phyloP scores from a whole-genome alignment of 108 stramenopile genomes.

The Seminavis robusta region DNA sequence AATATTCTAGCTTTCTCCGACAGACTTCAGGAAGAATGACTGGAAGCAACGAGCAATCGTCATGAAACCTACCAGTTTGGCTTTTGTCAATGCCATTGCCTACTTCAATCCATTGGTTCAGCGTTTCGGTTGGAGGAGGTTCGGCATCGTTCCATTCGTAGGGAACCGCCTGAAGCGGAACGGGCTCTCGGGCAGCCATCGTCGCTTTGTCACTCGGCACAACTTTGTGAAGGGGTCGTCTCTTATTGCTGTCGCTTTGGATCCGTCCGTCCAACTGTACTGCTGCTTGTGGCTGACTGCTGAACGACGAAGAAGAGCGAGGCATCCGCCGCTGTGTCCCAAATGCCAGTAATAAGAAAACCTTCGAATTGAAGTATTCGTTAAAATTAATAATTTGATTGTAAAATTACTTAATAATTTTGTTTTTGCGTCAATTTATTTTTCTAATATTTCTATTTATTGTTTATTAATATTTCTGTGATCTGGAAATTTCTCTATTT shows the following conservation, averaged over 20 bases:
- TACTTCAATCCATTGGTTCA: conserved; percentile 70
- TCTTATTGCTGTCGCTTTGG: not conserved
- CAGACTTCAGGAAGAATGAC: conserved; percentile 1
- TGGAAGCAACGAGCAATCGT: not conserved
- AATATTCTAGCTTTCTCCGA: not conserved
- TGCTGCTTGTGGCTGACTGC: not conserved
- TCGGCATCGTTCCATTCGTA: conserved; percentile 15
- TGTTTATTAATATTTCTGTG: too few species aligned
- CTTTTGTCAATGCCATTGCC: conserved; percentile 61
- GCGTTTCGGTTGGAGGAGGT: conserved; percentile 24
- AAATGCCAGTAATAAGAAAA: too few species aligned
- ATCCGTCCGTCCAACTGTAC: not conserved
- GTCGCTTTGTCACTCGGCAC: not conserved
- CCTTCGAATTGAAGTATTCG: too few species aligned
- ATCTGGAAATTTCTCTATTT: too few species aligned
- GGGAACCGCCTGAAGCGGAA: conserved; percentile 14
- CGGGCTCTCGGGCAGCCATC: conserved; percentile 11
- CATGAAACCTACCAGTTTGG: conserved; percentile 58
- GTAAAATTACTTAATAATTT: too few species aligned
- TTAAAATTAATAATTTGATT: too few species aligned
- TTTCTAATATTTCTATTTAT: too few species aligned
- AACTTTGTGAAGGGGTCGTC: not conserved
- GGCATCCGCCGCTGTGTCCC: too few species aligned
- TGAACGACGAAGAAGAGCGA: not conserved
- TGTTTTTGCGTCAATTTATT: too few species aligned